phyloP scores from a whole-genome alignment of 148 eudicot genomes.

The Cornus florida region DNA sequence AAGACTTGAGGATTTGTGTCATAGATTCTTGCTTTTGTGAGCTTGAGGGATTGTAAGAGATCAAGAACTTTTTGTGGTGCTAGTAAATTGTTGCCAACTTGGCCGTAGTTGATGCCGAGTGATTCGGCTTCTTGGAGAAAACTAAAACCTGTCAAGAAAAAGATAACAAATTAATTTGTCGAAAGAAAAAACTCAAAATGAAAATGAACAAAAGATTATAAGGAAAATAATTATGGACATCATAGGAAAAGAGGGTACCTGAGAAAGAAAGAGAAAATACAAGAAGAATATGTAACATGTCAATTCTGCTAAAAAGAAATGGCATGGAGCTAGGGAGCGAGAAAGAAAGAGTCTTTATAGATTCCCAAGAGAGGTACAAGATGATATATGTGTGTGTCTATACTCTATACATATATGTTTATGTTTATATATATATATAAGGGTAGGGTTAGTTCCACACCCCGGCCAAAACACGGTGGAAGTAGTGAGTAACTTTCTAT shows the following conservation, averaged over 20 bases:
- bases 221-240: not conserved
- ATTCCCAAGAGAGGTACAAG: not conserved
- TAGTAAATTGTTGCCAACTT: conserved; percentile 67
- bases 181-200: too few species aligned
- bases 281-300: conserved; percentile 25
- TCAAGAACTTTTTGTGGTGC: conserved; percentile 51
- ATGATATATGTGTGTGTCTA: too few species aligned
- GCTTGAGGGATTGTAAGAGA: conserved; percentile 38
- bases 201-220: not conserved
- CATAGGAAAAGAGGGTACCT: conserved; percentile 21
- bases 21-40: conserved; percentile 71
- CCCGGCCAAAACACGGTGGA: too few species aligned
- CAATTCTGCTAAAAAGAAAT: conserved; percentile 5
- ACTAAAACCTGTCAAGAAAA: not conserved
- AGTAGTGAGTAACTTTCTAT: not conserved
- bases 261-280: conserved; percentile 22
- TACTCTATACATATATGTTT: conserved; percentile 2
- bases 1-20: conserved; percentile 74
- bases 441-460: too few species aligned
- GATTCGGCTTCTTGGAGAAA: conserved; percentile 30
- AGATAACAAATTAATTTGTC: not conserved
- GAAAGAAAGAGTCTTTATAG: not conserved
- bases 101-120: conserved; percentile 79
- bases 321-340: conserved; percentile 22
- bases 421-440: conserved; percentile 3